These are phyloP conservation scores for Teratosphaeria viscida DNA, from an alignment of 2,329 filamentous ascomycete genomes.

Conservation along the genomic window DNA sequence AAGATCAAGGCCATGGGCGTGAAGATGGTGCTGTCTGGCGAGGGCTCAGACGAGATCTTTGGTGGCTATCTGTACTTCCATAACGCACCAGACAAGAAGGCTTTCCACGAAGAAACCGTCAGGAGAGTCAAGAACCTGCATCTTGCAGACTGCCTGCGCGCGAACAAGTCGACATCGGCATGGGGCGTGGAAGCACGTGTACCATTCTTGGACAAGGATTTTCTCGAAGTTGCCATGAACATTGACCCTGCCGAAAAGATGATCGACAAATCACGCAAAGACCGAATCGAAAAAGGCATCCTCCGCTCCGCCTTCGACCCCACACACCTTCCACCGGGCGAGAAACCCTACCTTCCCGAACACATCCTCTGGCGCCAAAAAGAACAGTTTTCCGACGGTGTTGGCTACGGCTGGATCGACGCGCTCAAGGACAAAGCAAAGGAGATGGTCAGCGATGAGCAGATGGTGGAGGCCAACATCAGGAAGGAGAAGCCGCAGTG, in stretches of 20 bases:
- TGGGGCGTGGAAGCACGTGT: constrained; percentile 98
- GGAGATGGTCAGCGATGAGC: constrained; percentile 82
- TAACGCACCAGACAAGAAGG: constrained; percentile 76
- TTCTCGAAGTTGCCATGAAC: constrained; percentile 86
- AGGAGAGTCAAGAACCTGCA: constrained; percentile 94
- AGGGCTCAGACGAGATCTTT: constrained; percentile 97
- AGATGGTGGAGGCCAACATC: constrained; percentile 49
- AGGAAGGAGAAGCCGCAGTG: constrained; percentile 96
- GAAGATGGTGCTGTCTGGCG: constrained; percentile 97
- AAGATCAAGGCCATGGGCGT: constrained; percentile 99
- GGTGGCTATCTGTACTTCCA: constrained; percentile 99
- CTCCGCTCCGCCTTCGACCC: constrained; percentile 97
- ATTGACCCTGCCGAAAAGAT: constrained; percentile 93
- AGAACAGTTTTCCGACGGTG: constrained; percentile 96
- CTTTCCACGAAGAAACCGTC: constrained; percentile 93
- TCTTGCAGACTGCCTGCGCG: constrained; percentile 87
- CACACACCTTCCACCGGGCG: constrained; percentile 60
- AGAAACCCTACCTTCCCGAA: constrained; percentile 79
- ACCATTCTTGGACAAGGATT: constrained; percentile 94
- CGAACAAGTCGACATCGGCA: constrained; percentile 97
- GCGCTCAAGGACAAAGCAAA: constrained; percentile 91
- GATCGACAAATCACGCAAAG: constrained; percentile 54
- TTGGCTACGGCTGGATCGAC: constrained; percentile 98
- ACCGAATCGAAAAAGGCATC: constrained; percentile 90
- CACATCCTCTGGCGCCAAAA: constrained; percentile 97